Base-by-base conservation (phyloP, 2,329 filamentous ascomycete genomes). In the Hypoxylon sp. region DNA sequence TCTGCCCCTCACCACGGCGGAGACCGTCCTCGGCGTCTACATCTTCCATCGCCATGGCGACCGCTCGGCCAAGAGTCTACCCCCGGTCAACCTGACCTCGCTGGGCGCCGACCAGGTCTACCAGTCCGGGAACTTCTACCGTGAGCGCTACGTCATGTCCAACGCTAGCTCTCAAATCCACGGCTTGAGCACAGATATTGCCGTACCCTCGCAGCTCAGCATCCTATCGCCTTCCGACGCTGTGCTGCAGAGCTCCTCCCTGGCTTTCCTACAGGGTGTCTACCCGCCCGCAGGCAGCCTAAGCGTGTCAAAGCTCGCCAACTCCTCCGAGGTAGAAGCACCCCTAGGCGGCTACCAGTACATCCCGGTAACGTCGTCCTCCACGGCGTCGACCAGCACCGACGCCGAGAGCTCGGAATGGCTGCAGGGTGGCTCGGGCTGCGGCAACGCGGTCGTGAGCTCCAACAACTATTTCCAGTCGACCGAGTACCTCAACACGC, bases 41-140 rank as follows among this genome's bases (percentile, higher is more conserved):
- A 88, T 97, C 78, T 97, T 96, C 82, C 88, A 92, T 71, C 91
- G 94, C 47, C 94, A 97, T 80, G 94, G 94, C 60, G 94, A 97
- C 78, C 88, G 94, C 58, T 94, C 93, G 0, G 80, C 92, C 67
- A 97, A 97, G 80, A 82, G 87, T 17, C 87, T 87, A 66, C 82
- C 88, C 47, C 90, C 91, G 11, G 87, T 91, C 26, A 84, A 85
- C 68, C 79, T 97, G 75, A 97, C 94, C 11, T 84, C 90, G 62
- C 84, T 97, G 53, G 94, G 94, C 30, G 93, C 94, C 74, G 80
- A 85, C 49, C 84, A 97, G 80, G 88, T 93, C 69, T 90, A 87
- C 78, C 81, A 83, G 48, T 89, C 90, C 0, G 94, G 92, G 64
- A 77, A 81, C 59, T 94, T 89, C 84, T 97, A 90, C 79, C 90